phyloP scores from a whole-genome alignment of 78 protist genomes.

The Blattamonas nauphoetae region DNA sequence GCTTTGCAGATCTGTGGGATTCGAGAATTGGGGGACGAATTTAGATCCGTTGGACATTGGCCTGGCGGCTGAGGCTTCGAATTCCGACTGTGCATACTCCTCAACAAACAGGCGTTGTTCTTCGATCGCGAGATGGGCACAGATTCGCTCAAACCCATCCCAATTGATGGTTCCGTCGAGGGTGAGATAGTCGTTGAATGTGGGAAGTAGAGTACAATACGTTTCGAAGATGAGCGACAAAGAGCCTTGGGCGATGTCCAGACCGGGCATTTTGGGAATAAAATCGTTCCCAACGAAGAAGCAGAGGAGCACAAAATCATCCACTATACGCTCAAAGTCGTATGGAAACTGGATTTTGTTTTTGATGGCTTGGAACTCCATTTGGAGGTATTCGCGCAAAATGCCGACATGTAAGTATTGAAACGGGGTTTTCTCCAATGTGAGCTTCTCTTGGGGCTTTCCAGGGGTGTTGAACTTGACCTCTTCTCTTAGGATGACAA shows the following conservation, averaged over 20 bases:
- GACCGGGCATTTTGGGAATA: constrained; percentile 92
- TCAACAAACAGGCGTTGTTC: background rate
- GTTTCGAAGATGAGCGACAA: constrained; percentile 57
- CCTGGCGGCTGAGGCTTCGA: background rate
- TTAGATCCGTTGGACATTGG: background rate
- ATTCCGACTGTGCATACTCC: background rate
- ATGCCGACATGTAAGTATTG: constrained; percentile 17
- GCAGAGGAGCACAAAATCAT: constrained; percentile 91
- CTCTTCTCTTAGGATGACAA: constrained; percentile 78
- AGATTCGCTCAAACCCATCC: background rate
- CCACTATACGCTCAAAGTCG: constrained; percentile 81
- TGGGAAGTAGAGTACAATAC: constrained; percentile 41
- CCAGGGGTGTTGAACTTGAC: constrained; percentile 13
- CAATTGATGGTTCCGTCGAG: constrained; percentile 52
- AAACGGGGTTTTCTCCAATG: constrained; percentile 3
- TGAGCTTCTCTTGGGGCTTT: background rate
- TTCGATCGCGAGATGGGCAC: background rate
- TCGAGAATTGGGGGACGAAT: background rate
- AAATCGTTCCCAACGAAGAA: constrained; percentile 97
- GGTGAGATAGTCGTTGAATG: constrained; percentile 52
- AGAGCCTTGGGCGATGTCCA: constrained; percentile 83
- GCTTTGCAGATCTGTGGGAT: background rate
- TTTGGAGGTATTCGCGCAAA: constrained; percentile 49
- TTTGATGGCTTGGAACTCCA: constrained; percentile 22
- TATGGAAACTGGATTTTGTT: constrained; percentile 10